These are phyloP conservation scores for Kentomonas sorsogonicus DNA, from an alignment of 208 protist species.

Conservation along the genomic window DNA sequence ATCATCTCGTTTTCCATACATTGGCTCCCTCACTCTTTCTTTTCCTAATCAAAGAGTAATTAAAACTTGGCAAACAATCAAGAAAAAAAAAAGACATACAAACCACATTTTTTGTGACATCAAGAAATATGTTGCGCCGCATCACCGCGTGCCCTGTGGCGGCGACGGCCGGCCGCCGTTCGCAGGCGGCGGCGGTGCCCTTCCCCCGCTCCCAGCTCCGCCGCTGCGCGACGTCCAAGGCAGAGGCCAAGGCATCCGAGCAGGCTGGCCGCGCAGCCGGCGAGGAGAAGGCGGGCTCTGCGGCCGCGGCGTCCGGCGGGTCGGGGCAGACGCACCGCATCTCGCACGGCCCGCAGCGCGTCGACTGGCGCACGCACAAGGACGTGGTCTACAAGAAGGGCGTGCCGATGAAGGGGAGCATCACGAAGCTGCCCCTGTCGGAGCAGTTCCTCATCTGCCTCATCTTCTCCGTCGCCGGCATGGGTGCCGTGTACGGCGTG, in stretches of 20 bases:
- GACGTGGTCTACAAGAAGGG: constrained; percentile 79
- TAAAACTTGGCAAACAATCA: too few relatives aligned
- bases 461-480: constrained; percentile 76
- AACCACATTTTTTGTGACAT: too few relatives aligned
- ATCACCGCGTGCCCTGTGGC: neutral
- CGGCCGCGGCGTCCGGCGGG: constrained; percentile 5
- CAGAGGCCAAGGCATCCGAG: constrained; percentile 15
- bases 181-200: neutral
- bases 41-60: constrained; percentile 3
- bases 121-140: too few relatives aligned
- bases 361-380: constrained; percentile 76
- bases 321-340: too few relatives aligned
- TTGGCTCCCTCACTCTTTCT: neutral
- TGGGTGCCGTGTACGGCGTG: constrained; percentile 57
- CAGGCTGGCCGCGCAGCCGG: constrained; percentile 16
- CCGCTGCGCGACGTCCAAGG: constrained; percentile 24
- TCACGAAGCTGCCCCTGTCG: constrained; percentile 67
- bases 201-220: constrained; percentile 10
- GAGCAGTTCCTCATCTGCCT: constrained; percentile 80
- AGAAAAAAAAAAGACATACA: neutral
- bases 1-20: neutral
- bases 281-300: constrained; percentile 16
- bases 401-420: constrained; percentile 62
- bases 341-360: constrained; percentile 37
- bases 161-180: neutral